Base-by-base conservation (phyloP, 2,329 filamentous ascomycete species). In the Penicillium hesseltinei region DNA sequence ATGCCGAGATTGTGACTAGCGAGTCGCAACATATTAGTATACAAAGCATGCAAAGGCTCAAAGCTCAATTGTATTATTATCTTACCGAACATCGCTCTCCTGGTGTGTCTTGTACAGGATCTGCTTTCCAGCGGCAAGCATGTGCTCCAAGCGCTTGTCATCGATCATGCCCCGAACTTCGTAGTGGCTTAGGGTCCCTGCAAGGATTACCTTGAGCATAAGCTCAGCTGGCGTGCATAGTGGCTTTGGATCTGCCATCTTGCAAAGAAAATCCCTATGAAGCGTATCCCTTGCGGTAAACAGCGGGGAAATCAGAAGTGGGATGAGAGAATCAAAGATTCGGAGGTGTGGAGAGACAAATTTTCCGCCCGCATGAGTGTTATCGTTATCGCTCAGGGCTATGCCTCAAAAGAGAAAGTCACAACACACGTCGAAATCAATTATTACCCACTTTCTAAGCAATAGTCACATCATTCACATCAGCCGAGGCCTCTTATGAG, bases 101-200 rank as follows among this genome's bases (percentile, higher is more conserved):
- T 81, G 80, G 48, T 84, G 80, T 25, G 82, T 84, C 58, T 81
- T 81, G 63, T 84, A 81, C 21, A 87, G 71, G 47, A 83, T 85
- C 63, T 82, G 81, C 69, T 87, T 87, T 58, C 82, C 82, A 33
- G 83, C 80, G 51, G 83, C 80, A 51, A 87, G 75, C 74, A 84
- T 79, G 62, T 79, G 75, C 57, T 84, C 82, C 67, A 87, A 73
- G 21, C 80, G 82, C 58, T 81, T 80, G 57, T 84, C 82, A 60
- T 83, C 81, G 66, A 87, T 81, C 71, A 87, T 84, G 27, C 80
- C 82, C 7, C 81, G 78, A 52, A 79, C 81, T 67, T 83, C 81
- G 75, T 86, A 87, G 68, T 87, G 84, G 57, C 83, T 82, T 64
- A 80, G 68, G 27, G 78, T 80, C 45, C 78, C 77, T 33, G 73